Evolutionary conservation across 345 rosid genomes (phyloP).

Genomic region (Trapa bicornis): DNA sequence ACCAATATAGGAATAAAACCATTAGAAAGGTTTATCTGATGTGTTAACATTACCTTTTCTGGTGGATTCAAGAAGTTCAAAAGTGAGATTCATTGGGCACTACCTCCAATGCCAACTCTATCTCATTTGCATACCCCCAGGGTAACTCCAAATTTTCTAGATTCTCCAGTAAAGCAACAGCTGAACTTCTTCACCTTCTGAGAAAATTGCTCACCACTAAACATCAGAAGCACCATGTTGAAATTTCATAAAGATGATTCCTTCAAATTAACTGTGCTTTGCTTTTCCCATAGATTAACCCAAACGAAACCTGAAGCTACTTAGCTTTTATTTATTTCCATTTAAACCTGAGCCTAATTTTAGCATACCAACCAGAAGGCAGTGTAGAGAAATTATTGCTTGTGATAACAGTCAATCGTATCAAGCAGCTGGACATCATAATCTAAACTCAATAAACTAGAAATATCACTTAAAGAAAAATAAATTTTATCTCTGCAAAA

Average conservation of each 20-base stretch:
- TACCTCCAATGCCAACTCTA: constrained; percentile 51
- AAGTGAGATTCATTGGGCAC: constrained; percentile 59
- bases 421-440: constrained; percentile 54
- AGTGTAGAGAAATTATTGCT: constrained; percentile 21
- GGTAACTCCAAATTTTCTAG: constrained; percentile 67
- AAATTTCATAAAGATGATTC: too few species aligned
- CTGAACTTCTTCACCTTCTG: constrained; percentile 55
- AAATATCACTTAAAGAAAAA: constrained; percentile 36
- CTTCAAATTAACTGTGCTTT: too few species aligned
- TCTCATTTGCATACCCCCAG: constrained; percentile 59
- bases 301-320: too few species aligned
- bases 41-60: constrained; percentile 35
- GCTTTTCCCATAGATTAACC: too few species aligned
- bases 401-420: constrained; percentile 48
- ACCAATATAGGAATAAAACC: background rate
- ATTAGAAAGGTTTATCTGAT: background rate
- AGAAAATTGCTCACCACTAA: constrained; percentile 3
- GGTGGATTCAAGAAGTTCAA: constrained; percentile 69
- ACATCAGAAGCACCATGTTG: background rate
- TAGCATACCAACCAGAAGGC: too few species aligned
- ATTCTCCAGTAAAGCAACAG: constrained; percentile 40
- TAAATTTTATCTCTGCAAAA: constrained; percentile 67
- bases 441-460: constrained; percentile 47
- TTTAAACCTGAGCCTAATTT: too few species aligned
- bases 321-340: too few species aligned